Evolutionary conservation across 768 basidiomycete genomes (phyloP).

Genomic region (Suillus decipiens): DNA sequence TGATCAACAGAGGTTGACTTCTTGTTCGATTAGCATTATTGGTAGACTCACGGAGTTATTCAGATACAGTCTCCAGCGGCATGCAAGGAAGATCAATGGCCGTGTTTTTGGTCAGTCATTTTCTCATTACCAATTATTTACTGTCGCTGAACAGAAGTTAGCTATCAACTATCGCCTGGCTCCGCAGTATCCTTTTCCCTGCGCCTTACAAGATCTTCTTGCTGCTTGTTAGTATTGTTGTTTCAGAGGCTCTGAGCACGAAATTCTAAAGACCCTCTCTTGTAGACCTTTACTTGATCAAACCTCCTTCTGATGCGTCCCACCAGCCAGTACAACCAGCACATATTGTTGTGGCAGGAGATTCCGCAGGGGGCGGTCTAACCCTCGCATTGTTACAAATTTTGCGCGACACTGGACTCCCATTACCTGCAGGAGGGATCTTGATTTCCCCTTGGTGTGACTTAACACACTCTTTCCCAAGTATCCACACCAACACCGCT

Average conservation of each 20-base stretch:
- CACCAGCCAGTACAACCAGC: conserved; percentile 81
- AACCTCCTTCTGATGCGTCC: conserved; percentile 76
- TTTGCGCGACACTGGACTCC: conserved; percentile 81
- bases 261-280: conserved; percentile 4
- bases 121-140: not conserved
- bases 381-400: conserved; percentile 82
- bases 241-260: not conserved
- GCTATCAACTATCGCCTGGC: conserved; percentile 86
- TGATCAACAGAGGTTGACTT: conserved; percentile 65
- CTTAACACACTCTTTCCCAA: conserved; percentile 94
- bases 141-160: conserved; percentile 31
- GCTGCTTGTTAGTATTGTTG: conserved; percentile 68
- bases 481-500: conserved; percentile 78
- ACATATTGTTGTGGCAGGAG: conserved; percentile 85
- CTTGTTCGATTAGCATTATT: not conserved
- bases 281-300: conserved; percentile 83
- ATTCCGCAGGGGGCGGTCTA: conserved; percentile 92
- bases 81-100: conserved; percentile 91
- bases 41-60: conserved; percentile 10
- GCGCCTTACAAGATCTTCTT: conserved; percentile 84
- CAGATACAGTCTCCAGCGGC: conserved; percentile 76
- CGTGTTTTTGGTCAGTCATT: conserved; percentile 69
- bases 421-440: conserved; percentile 83
- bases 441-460: conserved; percentile 93
- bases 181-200: conserved; percentile 97